A percentile compares a stretch with the other conserved stretches of the same genome.
Evolutionary conservation across 2,329 filamentous ascomycete species (phyloP).

Genomic region (Alternaria panax): DNA sequence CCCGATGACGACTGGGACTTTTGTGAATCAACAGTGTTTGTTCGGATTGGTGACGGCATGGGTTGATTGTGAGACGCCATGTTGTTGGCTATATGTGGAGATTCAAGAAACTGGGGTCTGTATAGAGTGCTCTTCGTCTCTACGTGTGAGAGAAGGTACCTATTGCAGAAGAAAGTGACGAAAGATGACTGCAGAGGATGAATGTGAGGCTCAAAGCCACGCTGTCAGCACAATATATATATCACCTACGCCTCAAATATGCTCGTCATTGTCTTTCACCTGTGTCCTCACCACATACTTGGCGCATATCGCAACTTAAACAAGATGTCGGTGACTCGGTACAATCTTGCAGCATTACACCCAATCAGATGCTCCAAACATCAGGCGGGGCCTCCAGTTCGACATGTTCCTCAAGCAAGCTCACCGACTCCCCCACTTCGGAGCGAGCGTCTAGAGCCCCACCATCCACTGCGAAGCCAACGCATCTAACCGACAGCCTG

Average conservation of each 20-base stretch:
- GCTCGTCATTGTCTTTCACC: slow-evolving; percentile 14
- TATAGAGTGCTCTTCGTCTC: slow-evolving; percentile 11
- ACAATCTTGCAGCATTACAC: neutral
- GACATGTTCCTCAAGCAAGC: slow-evolving; percentile 25
- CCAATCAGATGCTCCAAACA: slow-evolving; percentile 28
- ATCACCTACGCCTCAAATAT: slow-evolving; percentile 9
- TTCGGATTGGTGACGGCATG: slow-evolving; percentile 41
- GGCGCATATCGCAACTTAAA: slow-evolving; percentile 35
- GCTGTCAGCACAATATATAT: slow-evolving; percentile 28
- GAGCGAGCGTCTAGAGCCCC: slow-evolving; percentile 30
- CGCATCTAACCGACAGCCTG: slow-evolving; percentile 42
- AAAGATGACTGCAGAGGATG: slow-evolving; percentile 22
- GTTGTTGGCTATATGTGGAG: neutral
- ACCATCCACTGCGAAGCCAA: slow-evolving; percentile 41
- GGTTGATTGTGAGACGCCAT: slow-evolving; percentile 41
- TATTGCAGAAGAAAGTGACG: neutral
- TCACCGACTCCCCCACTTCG: slow-evolving; percentile 43
- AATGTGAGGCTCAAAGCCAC: slow-evolving; percentile 38
- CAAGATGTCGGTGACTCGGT: slow-evolving; percentile 37
- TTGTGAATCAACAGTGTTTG: slow-evolving; percentile 39
- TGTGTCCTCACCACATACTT: slow-evolving; percentile 29
- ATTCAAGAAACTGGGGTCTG: neutral
- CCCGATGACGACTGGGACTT: slow-evolving; percentile 35
- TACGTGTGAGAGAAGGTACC: neutral
- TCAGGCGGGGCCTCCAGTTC: slow-evolving; percentile 18